Base-by-base conservation (phyloP, 1,284 basidiomycete genomes). In the Fomitiporia mediterranea region DNA sequence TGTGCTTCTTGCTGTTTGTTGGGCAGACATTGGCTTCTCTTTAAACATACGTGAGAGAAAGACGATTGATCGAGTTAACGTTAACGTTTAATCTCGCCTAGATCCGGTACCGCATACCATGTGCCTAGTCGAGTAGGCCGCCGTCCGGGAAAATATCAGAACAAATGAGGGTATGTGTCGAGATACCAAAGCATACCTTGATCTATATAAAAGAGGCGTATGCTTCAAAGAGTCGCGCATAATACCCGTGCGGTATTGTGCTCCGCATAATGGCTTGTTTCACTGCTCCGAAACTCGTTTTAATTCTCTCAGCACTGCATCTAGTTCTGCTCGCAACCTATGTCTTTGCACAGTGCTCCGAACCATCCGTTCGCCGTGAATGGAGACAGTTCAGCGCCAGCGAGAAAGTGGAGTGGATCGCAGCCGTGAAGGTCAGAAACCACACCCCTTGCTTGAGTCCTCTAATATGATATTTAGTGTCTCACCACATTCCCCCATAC, bases 401-500 rank as follows among this genome's bases (percentile, higher is more conserved):
- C 5, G 62, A 68, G 47, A 61, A 62, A 25, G 51, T 59, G 2
- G 50, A 60, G 7, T 69, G 66, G 62, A 64, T 69, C 37, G 46
- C 37, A 2, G 64, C 67, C 4, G 63, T 67, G 9, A 65, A 65
- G 37, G 44, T 25, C 28, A 3, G 44, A 3, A 21, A 40, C 19
- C 39, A n/a, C 4, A 15, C 6, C 4, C n/a, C 19, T 4, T 40
- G 9, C 19, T 15, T 15, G 9, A 47, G 30, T 3, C 21, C 13
- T 47, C 15, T 11, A 3, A 11, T 47, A 9, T 9, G 15, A n/a
- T 17, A 37, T 21, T 8, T n/a, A 73, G 70, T 73, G 71, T 60
- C 56, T 73, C 19, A 63, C 66, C 0, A 61, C 61, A n/a, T 50
- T 70, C 2, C 71, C 71, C 1, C 70, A 71, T 39, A 62, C 64